phyloP scores from a whole-genome alignment of 768 basidiomycete species.

The Lenzites betulinus region DNA sequence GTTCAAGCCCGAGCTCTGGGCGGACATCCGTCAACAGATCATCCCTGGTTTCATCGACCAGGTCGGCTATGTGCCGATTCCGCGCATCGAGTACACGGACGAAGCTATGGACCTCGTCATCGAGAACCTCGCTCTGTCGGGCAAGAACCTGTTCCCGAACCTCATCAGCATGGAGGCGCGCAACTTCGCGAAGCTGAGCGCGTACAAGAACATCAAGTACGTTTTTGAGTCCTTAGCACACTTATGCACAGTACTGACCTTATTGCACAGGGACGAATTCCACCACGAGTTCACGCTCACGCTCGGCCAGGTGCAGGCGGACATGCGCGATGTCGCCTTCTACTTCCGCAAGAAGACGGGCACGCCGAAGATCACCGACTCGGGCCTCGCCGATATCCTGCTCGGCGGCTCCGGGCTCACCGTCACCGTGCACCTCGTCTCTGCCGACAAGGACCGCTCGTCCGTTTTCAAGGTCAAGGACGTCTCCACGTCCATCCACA shows the following conservation, averaged over 20 bases:
- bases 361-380: conserved; percentile 76
- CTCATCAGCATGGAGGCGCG: conserved; percentile 69
- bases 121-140: conserved; percentile 89
- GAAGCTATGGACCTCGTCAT: conserved; percentile 84
- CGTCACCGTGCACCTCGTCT: conserved; percentile 61
- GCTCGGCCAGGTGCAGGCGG: conserved; percentile 86
- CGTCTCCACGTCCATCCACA: conserved; percentile 79
- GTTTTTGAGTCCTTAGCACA: background rate
- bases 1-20: conserved; percentile 85
- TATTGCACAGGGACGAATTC: conserved; percentile 47
- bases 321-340: conserved; percentile 94
- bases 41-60: conserved; percentile 76
- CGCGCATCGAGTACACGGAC: conserved; percentile 92
- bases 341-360: conserved; percentile 87
- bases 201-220: conserved; percentile 52
- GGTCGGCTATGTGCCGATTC: conserved; percentile 89
- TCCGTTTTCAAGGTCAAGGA: conserved; percentile 74
- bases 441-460: conserved; percentile 58
- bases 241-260: background rate
- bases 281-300: conserved; percentile 77
- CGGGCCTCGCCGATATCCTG: conserved; percentile 82
- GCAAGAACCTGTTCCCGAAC: conserved; percentile 88
- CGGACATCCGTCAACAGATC: conserved; percentile 81
- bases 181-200: conserved; percentile 84
- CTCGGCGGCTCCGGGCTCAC: conserved; percentile 83